Conservation (phyloP, 148 eudicot genomes). For the Camellia sinensis region DNA sequence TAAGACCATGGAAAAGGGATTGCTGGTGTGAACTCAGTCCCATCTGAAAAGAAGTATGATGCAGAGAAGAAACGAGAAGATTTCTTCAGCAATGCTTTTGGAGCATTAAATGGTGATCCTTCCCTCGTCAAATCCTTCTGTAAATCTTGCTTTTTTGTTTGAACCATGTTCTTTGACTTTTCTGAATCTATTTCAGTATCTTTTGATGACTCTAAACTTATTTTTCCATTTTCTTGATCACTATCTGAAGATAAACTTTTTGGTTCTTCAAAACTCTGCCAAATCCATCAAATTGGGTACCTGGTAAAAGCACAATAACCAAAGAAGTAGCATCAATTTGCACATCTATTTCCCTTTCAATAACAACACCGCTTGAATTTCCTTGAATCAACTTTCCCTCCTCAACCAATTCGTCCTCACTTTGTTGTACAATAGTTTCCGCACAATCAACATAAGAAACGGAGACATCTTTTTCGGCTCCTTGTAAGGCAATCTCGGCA, state of each 20-base stretch:
- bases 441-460: constrained; percentile 38
- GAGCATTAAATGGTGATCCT: constrained; percentile 51
- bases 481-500: constrained; percentile 75
- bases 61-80: constrained; percentile 98
- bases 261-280: constrained; percentile 38
- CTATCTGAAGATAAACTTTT: constrained; percentile 37
- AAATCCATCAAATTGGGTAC: constrained; percentile 30
- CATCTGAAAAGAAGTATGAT: constrained; percentile 84
- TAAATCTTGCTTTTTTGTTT: constrained; percentile 55
- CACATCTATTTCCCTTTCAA: constrained; percentile 37
- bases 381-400: constrained; percentile 39
- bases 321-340: constrained; percentile 36
- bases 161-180: constrained; percentile 48
- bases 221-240: constrained; percentile 54
- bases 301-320: constrained; percentile 31
- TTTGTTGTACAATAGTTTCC: constrained; percentile 36
- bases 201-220: constrained; percentile 32
- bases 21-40: constrained; percentile 66
- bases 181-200: constrained; percentile 55
- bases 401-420: constrained; percentile 38
- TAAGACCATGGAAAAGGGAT: constrained; percentile 58
- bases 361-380: constrained; percentile 27
- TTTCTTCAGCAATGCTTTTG: constrained; percentile 75
- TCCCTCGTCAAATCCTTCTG: constrained; percentile 69
- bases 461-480: constrained; percentile 55